Evolutionary conservation across 202 grass and related monocot genomes (phyloP).

Genomic region (Sporobolus alterniflorus): DNA sequence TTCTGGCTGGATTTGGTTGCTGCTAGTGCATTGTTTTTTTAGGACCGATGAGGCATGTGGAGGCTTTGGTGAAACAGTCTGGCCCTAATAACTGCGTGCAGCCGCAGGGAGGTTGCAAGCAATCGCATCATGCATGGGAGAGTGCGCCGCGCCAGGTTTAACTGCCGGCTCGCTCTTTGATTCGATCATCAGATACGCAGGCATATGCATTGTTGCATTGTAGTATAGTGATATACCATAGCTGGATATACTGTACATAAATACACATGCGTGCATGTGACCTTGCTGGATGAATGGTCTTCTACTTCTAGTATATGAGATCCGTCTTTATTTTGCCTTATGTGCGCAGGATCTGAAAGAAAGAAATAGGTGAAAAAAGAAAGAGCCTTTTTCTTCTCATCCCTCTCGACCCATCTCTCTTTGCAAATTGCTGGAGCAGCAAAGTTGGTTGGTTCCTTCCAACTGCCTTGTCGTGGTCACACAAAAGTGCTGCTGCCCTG

Average conservation of each 20-base stretch:
- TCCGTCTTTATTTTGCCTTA: too few relatives aligned
- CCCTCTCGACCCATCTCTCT: too few relatives aligned
- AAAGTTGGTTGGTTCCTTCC: background rate
- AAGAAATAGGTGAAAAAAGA: too few relatives aligned
- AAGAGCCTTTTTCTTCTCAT: slow-evolving; percentile 34
- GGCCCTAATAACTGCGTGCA: slow-evolving; percentile 8
- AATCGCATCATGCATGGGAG: too few relatives aligned
- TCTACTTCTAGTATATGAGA: too few relatives aligned
- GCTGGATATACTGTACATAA: background rate
- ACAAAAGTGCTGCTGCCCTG: background rate
- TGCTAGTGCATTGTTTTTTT: background rate
- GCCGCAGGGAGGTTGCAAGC: background rate
- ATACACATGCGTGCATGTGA: background rate
- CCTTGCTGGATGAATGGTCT: too few relatives aligned
- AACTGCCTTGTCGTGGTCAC: background rate
- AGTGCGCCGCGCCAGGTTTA: too few relatives aligned
- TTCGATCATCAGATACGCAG: too few relatives aligned
- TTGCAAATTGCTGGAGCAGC: background rate
- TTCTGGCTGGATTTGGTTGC: slow-evolving; percentile 10
- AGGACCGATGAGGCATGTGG: slow-evolving; percentile 24
- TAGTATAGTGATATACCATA: background rate
- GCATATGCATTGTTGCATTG: too few relatives aligned
- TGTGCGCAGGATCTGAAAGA: too few relatives aligned
- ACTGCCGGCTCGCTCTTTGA: too few relatives aligned
- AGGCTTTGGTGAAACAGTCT: slow-evolving; percentile 17